Evolutionary conservation across 2,329 filamentous ascomycete species (phyloP).

Genomic region (Cadophora luteo-olivacea): DNA sequence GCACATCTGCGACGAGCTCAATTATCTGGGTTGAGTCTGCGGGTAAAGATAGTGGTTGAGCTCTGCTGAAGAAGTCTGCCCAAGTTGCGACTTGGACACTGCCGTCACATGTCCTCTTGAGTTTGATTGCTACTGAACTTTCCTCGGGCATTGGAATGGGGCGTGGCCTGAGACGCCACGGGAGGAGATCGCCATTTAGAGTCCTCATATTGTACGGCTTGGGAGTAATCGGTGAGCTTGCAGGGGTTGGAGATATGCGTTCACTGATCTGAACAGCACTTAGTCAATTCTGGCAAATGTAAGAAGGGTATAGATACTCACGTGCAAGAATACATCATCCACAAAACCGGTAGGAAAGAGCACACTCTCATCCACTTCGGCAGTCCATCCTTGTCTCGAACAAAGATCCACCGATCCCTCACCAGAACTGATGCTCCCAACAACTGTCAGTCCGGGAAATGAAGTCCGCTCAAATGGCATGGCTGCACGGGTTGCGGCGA

Average conservation of each 20-base stretch:
- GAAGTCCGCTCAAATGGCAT: slow-evolving; percentile 45
- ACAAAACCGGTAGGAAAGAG: slow-evolving; percentile 41
- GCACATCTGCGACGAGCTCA: slow-evolving; percentile 40
- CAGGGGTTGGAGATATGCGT: slow-evolving; percentile 23
- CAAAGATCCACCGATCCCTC: slow-evolving; percentile 24
- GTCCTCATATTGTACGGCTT: slow-evolving; percentile 43
- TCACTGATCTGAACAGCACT: slow-evolving; percentile 37
- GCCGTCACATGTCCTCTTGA: slow-evolving; percentile 23
- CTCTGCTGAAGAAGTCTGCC: slow-evolving; percentile 27
- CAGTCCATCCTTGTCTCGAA: slow-evolving; percentile 36
- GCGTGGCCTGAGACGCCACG: slow-evolving; percentile 49
- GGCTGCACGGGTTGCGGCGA: slow-evolving; percentile 37
- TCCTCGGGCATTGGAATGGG: slow-evolving; percentile 43
- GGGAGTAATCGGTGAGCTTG: slow-evolving; percentile 1
- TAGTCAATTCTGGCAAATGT: slow-evolving; percentile 10
- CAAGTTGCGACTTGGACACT: slow-evolving; percentile 34
- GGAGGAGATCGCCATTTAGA: slow-evolving; percentile 48
- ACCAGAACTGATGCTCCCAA: slow-evolving; percentile 33
- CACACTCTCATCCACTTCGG: slow-evolving; percentile 38
- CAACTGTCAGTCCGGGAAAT: slow-evolving; percentile 41
- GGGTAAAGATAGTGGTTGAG: slow-evolving; percentile 24
- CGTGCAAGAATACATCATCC: slow-evolving; percentile 51
- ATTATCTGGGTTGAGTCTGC: slow-evolving; percentile 34
- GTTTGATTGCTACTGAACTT: slow-evolving; percentile 22
- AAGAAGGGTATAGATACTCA: slow-evolving; percentile 30